phyloP scores from a whole-genome alignment of 2,329 filamentous ascomycete genomes.

The Arthrobotrys iridis region DNA sequence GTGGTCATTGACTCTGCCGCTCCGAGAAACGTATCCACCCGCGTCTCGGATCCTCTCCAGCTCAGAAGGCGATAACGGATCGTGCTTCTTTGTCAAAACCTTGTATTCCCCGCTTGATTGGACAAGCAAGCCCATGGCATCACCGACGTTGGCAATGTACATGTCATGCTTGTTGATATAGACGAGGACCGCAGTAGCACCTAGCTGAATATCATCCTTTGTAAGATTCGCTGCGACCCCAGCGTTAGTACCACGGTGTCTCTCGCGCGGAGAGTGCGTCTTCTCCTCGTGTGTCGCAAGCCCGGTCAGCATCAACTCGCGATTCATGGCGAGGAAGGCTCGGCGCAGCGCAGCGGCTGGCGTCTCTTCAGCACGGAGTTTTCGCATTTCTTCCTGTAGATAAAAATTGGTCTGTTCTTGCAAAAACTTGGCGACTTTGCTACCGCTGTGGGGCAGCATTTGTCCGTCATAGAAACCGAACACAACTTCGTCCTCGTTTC shows the following conservation, averaged over 20 bases:
- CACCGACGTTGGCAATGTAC: constrained; percentile 93
- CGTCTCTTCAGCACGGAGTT: constrained; percentile 74
- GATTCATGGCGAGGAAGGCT: constrained; percentile 89
- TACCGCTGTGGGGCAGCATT: constrained; percentile 85
- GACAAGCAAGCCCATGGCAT: constrained; percentile 94
- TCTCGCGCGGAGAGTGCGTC: constrained; percentile 65
- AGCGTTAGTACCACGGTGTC: constrained; percentile 72
- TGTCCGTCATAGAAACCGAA: constrained; percentile 97
- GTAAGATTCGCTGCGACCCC: constrained; percentile 70
- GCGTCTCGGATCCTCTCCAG: constrained; percentile 90
- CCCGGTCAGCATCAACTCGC: constrained; percentile 87
- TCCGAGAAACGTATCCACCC: constrained; percentile 93
- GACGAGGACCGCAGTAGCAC: constrained; percentile 88
- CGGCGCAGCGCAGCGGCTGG: constrained; percentile 84
- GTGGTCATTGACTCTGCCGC: constrained; percentile 90
- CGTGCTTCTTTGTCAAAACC: constrained; percentile 88
- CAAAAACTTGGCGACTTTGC: constrained; percentile 93
- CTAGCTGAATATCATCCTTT: constrained; percentile 88
- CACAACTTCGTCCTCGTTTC: constrained; percentile 87
- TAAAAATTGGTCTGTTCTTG: constrained; percentile 94
- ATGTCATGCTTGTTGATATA: constrained; percentile 91
- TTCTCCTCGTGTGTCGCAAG: constrained; percentile 82
- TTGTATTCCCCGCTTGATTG: constrained; percentile 85
- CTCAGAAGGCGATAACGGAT: constrained; percentile 86
- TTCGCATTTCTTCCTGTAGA: constrained; percentile 83